These are phyloP conservation scores for Komagataella kurtzmanii DNA, from an alignment of 805 yeast genomes.

Conservation along the genomic window DNA sequence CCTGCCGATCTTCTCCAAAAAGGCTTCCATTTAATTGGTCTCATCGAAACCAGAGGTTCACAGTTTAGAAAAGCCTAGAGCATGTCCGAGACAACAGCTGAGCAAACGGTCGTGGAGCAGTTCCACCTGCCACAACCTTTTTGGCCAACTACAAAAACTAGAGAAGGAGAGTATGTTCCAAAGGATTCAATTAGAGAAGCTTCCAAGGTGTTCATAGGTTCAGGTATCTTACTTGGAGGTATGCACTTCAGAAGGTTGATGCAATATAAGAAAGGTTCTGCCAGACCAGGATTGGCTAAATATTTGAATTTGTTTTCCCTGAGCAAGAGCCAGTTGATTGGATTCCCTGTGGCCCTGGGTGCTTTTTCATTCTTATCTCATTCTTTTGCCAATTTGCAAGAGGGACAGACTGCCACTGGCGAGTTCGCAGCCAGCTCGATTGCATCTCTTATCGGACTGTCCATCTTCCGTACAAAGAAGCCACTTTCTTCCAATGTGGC, in stretches of 20 bases:
- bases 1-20: neutral
- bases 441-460: constrained; percentile 5
- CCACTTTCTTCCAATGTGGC: constrained; percentile 30
- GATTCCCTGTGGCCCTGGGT: constrained; percentile 19
- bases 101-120: constrained; percentile 1
- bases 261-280: constrained; percentile 21
- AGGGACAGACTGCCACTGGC: constrained; percentile 11
- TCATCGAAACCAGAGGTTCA: neutral
- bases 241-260: constrained; percentile 21
- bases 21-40: neutral
- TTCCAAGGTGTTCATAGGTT: constrained; percentile 12
- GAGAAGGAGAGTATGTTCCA: constrained; percentile 9
- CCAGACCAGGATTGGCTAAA: constrained; percentile 22
- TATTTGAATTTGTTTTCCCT: constrained; percentile 18
- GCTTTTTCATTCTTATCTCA: constrained; percentile 18
- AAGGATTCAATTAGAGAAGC: constrained; percentile 17
- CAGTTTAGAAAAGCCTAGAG: constrained; percentile 6
- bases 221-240: constrained; percentile 20
- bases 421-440: constrained; percentile 16
- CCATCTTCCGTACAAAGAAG: constrained; percentile 14
- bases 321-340: constrained; percentile 15
- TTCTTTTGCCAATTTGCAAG: constrained; percentile 17
- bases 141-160: constrained; percentile 8
- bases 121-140: constrained; percentile 15
- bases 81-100: constrained; percentile 7